These are phyloP conservation scores for Rhizopogon vesiculosus DNA, from an alignment of 768 basidiomycete species.

Conservation along the genomic window DNA sequence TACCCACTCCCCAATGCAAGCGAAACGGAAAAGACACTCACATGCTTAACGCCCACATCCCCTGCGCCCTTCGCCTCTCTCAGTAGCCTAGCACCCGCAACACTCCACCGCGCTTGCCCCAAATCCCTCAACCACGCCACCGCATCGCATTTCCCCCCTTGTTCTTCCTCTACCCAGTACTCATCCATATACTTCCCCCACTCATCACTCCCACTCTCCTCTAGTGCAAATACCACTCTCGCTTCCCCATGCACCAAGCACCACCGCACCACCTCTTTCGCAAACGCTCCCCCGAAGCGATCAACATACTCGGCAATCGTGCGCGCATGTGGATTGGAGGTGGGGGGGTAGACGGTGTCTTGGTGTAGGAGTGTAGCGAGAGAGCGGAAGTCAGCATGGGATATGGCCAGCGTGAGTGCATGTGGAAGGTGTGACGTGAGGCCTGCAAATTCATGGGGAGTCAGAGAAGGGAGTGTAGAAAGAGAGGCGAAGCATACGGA, in stretches of 20 bases:
- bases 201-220: slow-evolving; percentile 31
- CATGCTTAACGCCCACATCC: slow-evolving; percentile 73
- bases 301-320: slow-evolving; percentile 72
- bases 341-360: slow-evolving; percentile 55
- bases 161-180: slow-evolving; percentile 50
- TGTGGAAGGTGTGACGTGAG: slow-evolving; percentile 57
- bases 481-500: slow-evolving; percentile 49
- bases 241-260: slow-evolving; percentile 88
- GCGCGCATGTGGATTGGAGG: slow-evolving; percentile 57
- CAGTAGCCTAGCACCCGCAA: slow-evolving; percentile 61
- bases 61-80: slow-evolving; percentile 52
- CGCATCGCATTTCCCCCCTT: slow-evolving; percentile 43
- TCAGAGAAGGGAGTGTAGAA: background rate
- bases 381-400: slow-evolving; percentile 80
- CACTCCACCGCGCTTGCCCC: slow-evolving; percentile 57
- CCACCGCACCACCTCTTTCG: slow-evolving; percentile 88
- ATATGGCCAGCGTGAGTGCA: slow-evolving; percentile 82
- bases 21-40: slow-evolving; percentile 29
- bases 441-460: slow-evolving; percentile 36
- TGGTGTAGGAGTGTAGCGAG: slow-evolving; percentile 83
- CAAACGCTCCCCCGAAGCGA: slow-evolving; percentile 77
- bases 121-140: slow-evolving; percentile 90
- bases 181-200: slow-evolving; percentile 62
- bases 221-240: slow-evolving; percentile 76
- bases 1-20: background rate